A percentile compares a stretch with the other conserved stretches of the same genome.
Evolutionary conservation across 78 protist genomes (phyloP).

Genomic region (Mastigamoeba balamuthi): DNA sequence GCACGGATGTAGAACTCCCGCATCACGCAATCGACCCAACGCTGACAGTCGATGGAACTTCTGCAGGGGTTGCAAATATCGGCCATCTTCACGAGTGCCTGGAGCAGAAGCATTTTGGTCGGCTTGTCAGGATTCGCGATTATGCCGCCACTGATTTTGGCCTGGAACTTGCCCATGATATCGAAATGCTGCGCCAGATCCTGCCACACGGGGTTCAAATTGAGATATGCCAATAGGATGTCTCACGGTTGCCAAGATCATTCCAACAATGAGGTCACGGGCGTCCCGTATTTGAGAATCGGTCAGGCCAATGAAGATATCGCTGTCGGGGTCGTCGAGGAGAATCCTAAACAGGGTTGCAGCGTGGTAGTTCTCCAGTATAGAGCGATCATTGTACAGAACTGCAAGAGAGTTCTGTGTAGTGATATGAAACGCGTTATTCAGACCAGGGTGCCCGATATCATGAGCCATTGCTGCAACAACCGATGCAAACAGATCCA

Average conservation of each 20-base stretch:
- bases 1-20: conserved; percentile 33
- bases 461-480: conserved; percentile 43
- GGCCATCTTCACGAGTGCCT: conserved; percentile 14
- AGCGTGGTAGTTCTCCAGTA: conserved; percentile 37
- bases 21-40: conserved; percentile 10
- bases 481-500: conserved; percentile 8
- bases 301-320: background rate
- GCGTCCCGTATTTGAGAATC: background rate
- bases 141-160: background rate
- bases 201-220: too few relatives aligned
- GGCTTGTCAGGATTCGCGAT: background rate
- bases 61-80: conserved; percentile 22
- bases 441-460: conserved; percentile 30
- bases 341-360: conserved; percentile 1
- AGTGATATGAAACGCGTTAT: conserved; percentile 19
- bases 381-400: conserved; percentile 30
- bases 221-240: too few relatives aligned
- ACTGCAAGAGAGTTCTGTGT: conserved; percentile 22
- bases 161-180: conserved; percentile 7
- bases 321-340: background rate
- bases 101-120: conserved; percentile 1
- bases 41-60: background rate
- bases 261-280: background rate
- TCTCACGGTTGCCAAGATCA: conserved; percentile 32
- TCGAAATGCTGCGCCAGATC: conserved; percentile 31